Evolutionary conservation across 352 stramenopile species (phyloP).

Genomic region (Pythium oligandrum): DNA sequence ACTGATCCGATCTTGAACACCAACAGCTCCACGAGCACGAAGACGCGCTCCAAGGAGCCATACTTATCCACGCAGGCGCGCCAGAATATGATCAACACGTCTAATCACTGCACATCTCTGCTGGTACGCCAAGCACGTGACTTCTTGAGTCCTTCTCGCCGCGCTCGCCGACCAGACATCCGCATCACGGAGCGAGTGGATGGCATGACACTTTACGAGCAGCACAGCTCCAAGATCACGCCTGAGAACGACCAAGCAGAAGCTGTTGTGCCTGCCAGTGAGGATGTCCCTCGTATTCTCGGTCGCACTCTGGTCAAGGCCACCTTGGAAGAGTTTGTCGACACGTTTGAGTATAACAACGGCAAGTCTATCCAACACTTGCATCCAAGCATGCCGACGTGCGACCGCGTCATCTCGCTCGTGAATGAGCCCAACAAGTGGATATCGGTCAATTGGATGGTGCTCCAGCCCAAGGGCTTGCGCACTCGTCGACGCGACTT

Average conservation of each 20-base stretch:
- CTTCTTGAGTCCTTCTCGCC: conserved; percentile 5
- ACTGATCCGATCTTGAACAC: not conserved
- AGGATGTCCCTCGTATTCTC: conserved; percentile 5
- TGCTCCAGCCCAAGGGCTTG: conserved; percentile 19
- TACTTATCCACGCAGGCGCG: not conserved
- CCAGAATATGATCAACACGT: not conserved
- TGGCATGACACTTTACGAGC: no score
- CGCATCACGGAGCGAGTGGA: no score
- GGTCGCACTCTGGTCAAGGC: conserved; percentile 16
- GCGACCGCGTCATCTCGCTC: conserved; percentile 20
- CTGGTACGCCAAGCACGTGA: conserved; percentile 10
- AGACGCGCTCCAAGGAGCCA: conserved; percentile 5
- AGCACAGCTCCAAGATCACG: no score
- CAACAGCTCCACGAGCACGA: not conserved
- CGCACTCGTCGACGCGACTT: conserved; percentile 33
- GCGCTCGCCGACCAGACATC: not conserved
- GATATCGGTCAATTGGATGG: conserved; percentile 29
- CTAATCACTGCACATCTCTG: not conserved
- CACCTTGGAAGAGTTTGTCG: conserved; percentile 25
- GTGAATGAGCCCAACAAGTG: conserved; percentile 20
- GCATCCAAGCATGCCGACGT: conserved; percentile 12
- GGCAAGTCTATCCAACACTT: not conserved
- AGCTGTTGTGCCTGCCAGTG: no score
- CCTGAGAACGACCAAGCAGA: no score
- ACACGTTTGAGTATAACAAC: conserved; percentile 17